Percentiles rank a stretch among this genome's conserved stretches.
Evolutionary conservation across 768 basidiomycete species (phyloP).

Genomic region (Suillus ampliporus): DNA sequence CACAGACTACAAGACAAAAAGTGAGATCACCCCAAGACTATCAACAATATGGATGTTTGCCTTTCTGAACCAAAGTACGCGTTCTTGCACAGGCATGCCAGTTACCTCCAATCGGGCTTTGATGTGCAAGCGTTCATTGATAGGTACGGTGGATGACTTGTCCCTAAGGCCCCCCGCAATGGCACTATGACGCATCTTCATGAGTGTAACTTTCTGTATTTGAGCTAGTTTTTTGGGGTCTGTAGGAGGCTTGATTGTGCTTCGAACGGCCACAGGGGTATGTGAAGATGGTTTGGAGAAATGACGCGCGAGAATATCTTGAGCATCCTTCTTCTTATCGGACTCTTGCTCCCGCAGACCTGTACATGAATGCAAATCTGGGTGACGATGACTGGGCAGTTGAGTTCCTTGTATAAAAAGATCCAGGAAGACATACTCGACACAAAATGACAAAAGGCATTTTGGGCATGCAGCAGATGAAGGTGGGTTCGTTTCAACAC

Average conservation of each 20-base stretch:
- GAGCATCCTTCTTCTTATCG: constrained; percentile 53
- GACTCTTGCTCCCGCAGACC: constrained; percentile 22
- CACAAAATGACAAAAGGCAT: constrained; percentile 68
- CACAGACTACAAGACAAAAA: constrained; percentile 46
- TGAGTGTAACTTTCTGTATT: constrained; percentile 62
- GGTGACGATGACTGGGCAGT: constrained; percentile 65
- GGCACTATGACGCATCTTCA: constrained; percentile 80
- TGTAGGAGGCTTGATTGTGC: constrained; percentile 42
- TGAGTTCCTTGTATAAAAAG: constrained; percentile 13
- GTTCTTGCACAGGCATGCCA: constrained; percentile 41
- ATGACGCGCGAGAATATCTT: constrained; percentile 57
- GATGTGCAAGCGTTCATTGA: constrained; percentile 65
- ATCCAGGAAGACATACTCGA: constrained; percentile 48
- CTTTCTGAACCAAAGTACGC: constrained; percentile 74
- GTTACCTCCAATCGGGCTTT: constrained; percentile 42
- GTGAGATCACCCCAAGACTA: constrained; percentile 9
- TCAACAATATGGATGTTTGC: constrained; percentile 42
- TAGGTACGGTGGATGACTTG: constrained; percentile 47
- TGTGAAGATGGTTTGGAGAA: constrained; percentile 42
- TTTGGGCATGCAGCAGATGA: constrained; percentile 48
- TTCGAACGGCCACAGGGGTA: constrained; percentile 34
- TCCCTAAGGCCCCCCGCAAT: constrained; percentile 66
- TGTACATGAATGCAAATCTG: constrained; percentile 63
- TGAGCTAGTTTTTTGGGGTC: constrained; percentile 62
- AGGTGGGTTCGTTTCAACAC: constrained; percentile 17